These are phyloP conservation scores for Diversispora epigaea DNA, from an alignment of 192 early-diverging fungal genomes.

Conservation along the genomic window DNA sequence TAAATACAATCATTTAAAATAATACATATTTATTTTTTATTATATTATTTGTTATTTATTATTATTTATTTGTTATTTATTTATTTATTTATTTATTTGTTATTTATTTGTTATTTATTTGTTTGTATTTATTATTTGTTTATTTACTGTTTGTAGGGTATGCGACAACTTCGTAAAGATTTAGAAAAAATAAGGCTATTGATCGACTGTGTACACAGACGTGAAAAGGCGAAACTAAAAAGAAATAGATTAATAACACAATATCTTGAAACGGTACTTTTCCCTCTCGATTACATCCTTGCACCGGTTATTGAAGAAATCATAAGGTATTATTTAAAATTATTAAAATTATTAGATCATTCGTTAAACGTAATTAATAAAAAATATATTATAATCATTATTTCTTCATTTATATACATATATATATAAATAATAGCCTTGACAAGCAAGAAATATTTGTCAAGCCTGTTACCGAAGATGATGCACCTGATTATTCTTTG, in stretches of 20 bases:
- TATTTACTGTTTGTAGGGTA: constrained; percentile 33
- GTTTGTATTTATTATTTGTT: background rate
- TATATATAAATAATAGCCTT: constrained; percentile 27
- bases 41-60: background rate
- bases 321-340: constrained; percentile 49
- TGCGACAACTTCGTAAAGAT: constrained; percentile 69
- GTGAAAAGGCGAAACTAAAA: constrained; percentile 70
- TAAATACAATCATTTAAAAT: constrained; percentile 25
- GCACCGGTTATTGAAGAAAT: constrained; percentile 66
- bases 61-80: background rate
- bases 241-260: constrained; percentile 57
- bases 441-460: constrained; percentile 45
- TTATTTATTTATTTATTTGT: too few species aligned
- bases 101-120: background rate
- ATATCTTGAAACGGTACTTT: constrained; percentile 65
- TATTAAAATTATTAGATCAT: background rate
- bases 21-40: too few species aligned
- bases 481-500: constrained; percentile 48
- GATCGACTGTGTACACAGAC: constrained; percentile 72
- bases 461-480: constrained; percentile 51
- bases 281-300: constrained; percentile 70
- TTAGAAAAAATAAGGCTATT: constrained; percentile 86
- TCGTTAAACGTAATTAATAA: too few species aligned
- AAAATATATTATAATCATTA: background rate
- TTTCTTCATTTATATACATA: background rate